Conservation (phyloP, 2,329 filamentous ascomycete species). For the Atkinsonella texensis region DNA sequence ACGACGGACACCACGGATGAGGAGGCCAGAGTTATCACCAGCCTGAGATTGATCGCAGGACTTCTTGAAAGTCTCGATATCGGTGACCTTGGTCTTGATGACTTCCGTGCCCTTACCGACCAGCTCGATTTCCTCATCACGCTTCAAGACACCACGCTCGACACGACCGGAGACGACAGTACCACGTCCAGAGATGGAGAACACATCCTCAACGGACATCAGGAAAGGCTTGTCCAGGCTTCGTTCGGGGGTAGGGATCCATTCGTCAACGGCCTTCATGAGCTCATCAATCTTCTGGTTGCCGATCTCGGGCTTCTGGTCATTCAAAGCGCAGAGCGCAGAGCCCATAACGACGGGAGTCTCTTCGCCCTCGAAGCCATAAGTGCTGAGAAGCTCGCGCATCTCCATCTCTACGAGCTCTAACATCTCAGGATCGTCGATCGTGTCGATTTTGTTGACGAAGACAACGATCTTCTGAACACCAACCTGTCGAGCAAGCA, state of each 20-base stretch:
- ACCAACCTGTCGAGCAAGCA: slow-evolving; percentile 95
- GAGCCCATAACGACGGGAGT: slow-evolving; percentile 97
- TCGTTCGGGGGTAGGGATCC: slow-evolving; percentile 93
- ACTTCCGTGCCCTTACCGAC: slow-evolving; percentile 70
- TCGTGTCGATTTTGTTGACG: slow-evolving; percentile 97
- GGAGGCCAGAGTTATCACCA: slow-evolving; percentile 94
- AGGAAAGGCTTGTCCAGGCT: slow-evolving; percentile 97
- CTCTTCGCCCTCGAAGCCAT: slow-evolving; percentile 96
- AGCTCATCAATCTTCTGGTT: slow-evolving; percentile 82
- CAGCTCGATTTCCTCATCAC: slow-evolving; percentile 87
- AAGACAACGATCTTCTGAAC: slow-evolving; percentile 98
- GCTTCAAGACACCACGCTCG: slow-evolving; percentile 89
- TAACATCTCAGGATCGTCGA: slow-evolving; percentile 98
- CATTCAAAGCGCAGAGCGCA: slow-evolving; percentile 85
- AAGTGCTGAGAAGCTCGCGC: slow-evolving; percentile 85
- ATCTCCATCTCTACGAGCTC: slow-evolving; percentile 99
- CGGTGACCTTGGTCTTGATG: slow-evolving; percentile 98
- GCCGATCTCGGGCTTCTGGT: slow-evolving; percentile 78
- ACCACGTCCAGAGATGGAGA: slow-evolving; percentile 84
- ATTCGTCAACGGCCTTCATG: slow-evolving; percentile 76
- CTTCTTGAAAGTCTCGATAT: slow-evolving; percentile 99
- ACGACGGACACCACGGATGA: slow-evolving; percentile 90
- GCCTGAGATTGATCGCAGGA: slow-evolving; percentile 92
- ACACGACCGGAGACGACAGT: slow-evolving; percentile 96
- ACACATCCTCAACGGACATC: slow-evolving; percentile 93